These are phyloP conservation scores for Entomortierella chlamydospora DNA, from an alignment of 192 early-diverging fungal species.

Conservation along the genomic window DNA sequence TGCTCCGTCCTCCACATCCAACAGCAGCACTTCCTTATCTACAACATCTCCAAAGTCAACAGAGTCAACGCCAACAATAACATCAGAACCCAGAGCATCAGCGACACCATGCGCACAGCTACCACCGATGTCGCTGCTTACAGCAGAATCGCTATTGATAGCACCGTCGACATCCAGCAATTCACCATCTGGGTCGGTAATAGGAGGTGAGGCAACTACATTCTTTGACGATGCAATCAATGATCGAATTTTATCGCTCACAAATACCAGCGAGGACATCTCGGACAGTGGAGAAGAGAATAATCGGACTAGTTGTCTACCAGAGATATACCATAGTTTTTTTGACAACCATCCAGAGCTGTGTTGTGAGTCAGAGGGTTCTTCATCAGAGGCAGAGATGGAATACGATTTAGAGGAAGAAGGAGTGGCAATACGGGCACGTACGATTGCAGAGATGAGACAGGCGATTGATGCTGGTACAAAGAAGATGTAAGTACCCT, in stretches of 20 bases:
- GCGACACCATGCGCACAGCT: neutral
- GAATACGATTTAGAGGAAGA: slow-evolving; percentile 20
- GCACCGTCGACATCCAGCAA: slow-evolving; percentile 9
- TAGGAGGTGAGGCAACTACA: slow-evolving; percentile 6
- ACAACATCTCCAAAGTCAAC: neutral
- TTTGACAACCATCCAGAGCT: slow-evolving; percentile 29
- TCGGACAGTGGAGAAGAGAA: no score
- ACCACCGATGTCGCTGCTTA: neutral
- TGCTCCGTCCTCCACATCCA: no score
- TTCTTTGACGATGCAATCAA: slow-evolving; percentile 38
- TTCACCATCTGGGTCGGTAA: slow-evolving; percentile 6
- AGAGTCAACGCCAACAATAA: neutral
- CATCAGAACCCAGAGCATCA: neutral
- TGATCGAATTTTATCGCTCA: neutral
- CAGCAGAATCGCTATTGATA: slow-evolving; percentile 9
- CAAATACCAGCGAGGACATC: neutral
- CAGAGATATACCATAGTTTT: slow-evolving; percentile 25
- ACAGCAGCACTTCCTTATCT: no score
- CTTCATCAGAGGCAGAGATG: slow-evolving; percentile 25
- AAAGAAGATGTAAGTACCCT: neutral
- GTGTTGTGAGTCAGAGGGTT: slow-evolving; percentile 10
- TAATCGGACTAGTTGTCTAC: neutral
- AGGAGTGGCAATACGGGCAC: slow-evolving; percentile 13
- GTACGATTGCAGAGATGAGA: slow-evolving; percentile 21
- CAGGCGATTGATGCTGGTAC: neutral